These are phyloP conservation scores for Pseudonitzschia delicatissima DNA, from an alignment of 108 stramenopile species.

Conservation along the genomic window DNA sequence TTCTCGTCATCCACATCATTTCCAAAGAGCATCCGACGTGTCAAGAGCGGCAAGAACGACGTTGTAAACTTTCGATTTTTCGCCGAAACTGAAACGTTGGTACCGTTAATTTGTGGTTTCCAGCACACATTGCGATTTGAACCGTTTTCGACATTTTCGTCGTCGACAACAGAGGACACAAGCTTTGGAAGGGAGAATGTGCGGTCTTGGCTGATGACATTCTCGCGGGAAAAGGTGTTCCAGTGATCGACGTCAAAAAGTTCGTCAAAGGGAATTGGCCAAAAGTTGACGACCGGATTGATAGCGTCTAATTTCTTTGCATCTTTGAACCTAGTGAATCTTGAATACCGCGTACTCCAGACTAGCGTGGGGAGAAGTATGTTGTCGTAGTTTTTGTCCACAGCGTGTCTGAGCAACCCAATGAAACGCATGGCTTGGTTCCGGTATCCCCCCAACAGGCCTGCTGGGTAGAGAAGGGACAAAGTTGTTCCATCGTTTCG, in stretches of 20 bases:
- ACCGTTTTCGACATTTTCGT: background rate
- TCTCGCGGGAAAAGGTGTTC: conserved; percentile 41
- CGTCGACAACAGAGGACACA: background rate
- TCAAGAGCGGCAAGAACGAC: background rate
- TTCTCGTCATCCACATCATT: background rate
- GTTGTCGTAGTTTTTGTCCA: conserved; percentile 16
- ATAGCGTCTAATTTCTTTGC: background rate
- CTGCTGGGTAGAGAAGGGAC: conserved; percentile 47
- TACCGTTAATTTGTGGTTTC: background rate
- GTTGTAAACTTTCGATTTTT: background rate
- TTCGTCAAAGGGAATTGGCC: conserved; percentile 51
- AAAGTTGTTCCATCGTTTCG: conserved; percentile 7
- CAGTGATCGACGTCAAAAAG: conserved; percentile 71
- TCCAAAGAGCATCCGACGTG: conserved; percentile 2
- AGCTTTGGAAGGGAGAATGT: conserved; percentile 26
- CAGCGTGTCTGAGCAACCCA: conserved; percentile 44
- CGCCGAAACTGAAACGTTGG: background rate
- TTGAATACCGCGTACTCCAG: conserved; percentile 36
- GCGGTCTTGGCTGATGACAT: background rate
- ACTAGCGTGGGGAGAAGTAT: conserved; percentile 55
- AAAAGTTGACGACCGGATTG: conserved; percentile 8
- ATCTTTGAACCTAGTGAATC: background rate
- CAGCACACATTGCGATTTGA: background rate
- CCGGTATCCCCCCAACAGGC: conserved; percentile 58
- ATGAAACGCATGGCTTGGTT: conserved; percentile 80